Base-by-base conservation (phyloP, 192 early-diverging fungal species). In the Coemansia sp. region DNA sequence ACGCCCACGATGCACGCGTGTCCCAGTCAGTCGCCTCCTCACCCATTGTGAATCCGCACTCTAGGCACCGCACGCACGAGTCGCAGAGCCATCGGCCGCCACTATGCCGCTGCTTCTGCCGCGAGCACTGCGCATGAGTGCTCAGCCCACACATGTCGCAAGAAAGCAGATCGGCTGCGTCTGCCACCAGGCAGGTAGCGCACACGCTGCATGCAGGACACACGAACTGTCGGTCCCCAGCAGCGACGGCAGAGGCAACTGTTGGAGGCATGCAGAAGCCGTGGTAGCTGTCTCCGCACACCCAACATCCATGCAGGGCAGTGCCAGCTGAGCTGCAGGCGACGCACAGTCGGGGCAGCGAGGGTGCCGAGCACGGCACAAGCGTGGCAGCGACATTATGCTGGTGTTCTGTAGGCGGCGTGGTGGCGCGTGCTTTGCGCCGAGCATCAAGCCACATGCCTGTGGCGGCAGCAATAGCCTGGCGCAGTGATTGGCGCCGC, bases 281-380 rank as follows among this genome's bases (percentile, higher is more conserved):
- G 54, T 87, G 87, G 59, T 79, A 86, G 8, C 22, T n/a, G 36
- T 86, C 85, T 14, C 74, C 79, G 47, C 87, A 89, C 10, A 68
- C 74, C 36, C 45, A 14, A 42, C 87, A 88, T 19, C 61, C 35
- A 12, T 49, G 40, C 57, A 86, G 51, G 1, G 35, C 31, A 25
- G 47, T 49, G 19, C 71, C 71, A 4, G 66, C 49, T 15, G 79
- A 71, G 9, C 67, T 67, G 22, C 82, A 84, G 42, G 46, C 64
- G 58, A 64, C 40, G 45, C 80, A 83, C 49, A 70, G 32, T 9
- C 31, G 62, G 4, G 59, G 43, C 14, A 59, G 31, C 40, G 17
- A 29, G 6, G 64, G n/a, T 1, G n/a, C 17, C 10, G 42, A 15
- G 29, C 32, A 14, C 40, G 36, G n/a, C 41, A 45, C 43, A 0